These are phyloP conservation scores for Mimosa pudica DNA, from an alignment of 306 rosid species.

Conservation along the genomic window DNA sequence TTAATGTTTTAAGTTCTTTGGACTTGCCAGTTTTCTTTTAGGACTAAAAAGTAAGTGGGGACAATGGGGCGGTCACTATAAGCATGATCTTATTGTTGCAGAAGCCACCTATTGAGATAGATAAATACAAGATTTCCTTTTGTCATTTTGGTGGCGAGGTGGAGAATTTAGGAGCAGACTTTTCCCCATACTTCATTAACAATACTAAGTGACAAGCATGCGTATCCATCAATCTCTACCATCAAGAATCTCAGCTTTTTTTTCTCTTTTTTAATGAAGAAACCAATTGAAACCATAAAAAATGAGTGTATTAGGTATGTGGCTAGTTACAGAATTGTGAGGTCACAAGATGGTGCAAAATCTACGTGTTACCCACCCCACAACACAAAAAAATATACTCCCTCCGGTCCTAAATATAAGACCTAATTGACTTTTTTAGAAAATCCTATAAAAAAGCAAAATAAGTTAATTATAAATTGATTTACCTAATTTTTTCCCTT, in stretches of 20 bases:
- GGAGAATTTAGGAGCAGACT: background rate
- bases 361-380: slow-evolving; percentile 53
- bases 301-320: slow-evolving; percentile 19
- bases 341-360: slow-evolving; percentile 13
- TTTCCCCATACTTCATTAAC: background rate
- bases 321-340: slow-evolving; percentile 18
- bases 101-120: background rate
- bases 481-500: too few relatives aligned
- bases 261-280: background rate
- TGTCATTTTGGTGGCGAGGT: slow-evolving; percentile 12
- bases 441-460: too few relatives aligned
- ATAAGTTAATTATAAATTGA: too few relatives aligned
- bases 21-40: background rate
- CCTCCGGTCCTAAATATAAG: too few relatives aligned
- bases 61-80: slow-evolving; percentile 27
- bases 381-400: background rate
- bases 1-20: background rate
- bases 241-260: background rate
- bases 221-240: background rate
- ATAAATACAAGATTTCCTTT: background rate
- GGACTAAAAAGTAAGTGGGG: background rate
- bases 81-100: background rate
- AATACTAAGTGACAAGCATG: slow-evolving; percentile 20
- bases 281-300: background rate
- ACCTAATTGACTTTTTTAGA: too few relatives aligned